Conservation (phyloP, 2,329 filamentous ascomycete genomes). For the Botrytis fragariae region DNA sequence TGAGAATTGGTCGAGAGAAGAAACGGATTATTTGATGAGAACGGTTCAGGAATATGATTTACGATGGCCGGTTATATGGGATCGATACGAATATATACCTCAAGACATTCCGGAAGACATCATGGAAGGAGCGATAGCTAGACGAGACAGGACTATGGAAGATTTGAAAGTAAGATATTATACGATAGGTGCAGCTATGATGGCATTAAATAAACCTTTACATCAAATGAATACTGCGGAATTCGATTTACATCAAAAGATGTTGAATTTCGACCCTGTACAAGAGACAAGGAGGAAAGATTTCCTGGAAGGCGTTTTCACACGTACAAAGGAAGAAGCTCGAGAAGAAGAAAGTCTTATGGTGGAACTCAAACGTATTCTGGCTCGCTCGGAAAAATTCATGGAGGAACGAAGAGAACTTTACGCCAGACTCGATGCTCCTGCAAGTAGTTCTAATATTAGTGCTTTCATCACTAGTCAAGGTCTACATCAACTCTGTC, state of each 20-base stretch:
- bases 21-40: conserved; percentile 87
- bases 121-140: conserved; percentile 34
- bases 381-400: conserved; percentile 79
- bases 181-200: conserved; percentile 76
- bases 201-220: conserved; percentile 74
- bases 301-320: conserved; percentile 76
- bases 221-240: conserved; percentile 86
- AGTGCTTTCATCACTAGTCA: conserved; percentile 76
- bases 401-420: conserved; percentile 86
- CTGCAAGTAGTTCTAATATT: conserved; percentile 66
- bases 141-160: conserved; percentile 68
- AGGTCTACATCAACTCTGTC: conserved; percentile 75
- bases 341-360: conserved; percentile 88
- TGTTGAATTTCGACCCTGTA: conserved; percentile 80
- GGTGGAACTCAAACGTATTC: conserved; percentile 86
- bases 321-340: conserved; percentile 80
- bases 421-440: conserved; percentile 83
- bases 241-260: conserved; percentile 77
- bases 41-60: conserved; percentile 77
- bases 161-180: conserved; percentile 93
- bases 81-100: conserved; percentile 78
- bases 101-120: conserved; percentile 29
- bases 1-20: conserved; percentile 82
- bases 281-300: conserved; percentile 80
- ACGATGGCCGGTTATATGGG: conserved; percentile 87